Percentiles rank a stretch among this genome's conserved stretches.
These are phyloP conservation scores for Cadophora luteo-olivacea DNA, from an alignment of 2,329 filamentous ascomycete species.

Conservation along the genomic window DNA sequence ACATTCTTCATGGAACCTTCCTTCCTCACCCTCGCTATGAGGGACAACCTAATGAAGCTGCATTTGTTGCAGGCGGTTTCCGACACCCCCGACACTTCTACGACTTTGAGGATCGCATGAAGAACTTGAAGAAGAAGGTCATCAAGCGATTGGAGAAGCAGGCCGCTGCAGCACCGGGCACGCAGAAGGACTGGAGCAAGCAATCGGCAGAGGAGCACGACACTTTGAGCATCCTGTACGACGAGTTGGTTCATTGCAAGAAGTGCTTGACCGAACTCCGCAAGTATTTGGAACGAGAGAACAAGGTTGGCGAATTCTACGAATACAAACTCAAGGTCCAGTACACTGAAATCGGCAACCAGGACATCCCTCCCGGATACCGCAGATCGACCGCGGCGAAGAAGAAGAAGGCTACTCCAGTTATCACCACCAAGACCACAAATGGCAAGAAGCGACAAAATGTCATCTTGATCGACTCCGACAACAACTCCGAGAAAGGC, in stretches of 20 bases:
- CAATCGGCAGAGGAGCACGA: not conserved
- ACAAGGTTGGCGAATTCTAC: not conserved
- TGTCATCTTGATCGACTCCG: not conserved
- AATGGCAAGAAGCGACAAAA: not conserved
- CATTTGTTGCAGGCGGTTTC: not conserved
- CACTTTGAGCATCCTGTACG: not conserved
- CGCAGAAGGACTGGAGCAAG: not conserved
- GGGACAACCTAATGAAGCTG: not conserved
- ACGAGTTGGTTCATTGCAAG: not conserved
- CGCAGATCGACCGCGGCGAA: not conserved
- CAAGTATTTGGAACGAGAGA: not conserved
- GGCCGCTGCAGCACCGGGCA: not conserved
- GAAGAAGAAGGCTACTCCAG: not conserved
- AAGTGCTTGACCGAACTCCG: not conserved
- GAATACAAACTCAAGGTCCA: not conserved
- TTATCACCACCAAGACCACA: not conserved
- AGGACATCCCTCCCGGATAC: not conserved
- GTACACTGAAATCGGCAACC: not conserved
- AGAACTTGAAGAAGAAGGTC: not conserved
- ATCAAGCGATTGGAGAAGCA: not conserved
- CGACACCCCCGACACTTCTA: not conserved
- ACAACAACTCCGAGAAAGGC: not conserved
- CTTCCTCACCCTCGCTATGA: not conserved
- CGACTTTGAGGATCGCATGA: not conserved
- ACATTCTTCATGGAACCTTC: not conserved